Conservation (phyloP, 345 rosid genomes). For the Laguncularia racemosa region DNA sequence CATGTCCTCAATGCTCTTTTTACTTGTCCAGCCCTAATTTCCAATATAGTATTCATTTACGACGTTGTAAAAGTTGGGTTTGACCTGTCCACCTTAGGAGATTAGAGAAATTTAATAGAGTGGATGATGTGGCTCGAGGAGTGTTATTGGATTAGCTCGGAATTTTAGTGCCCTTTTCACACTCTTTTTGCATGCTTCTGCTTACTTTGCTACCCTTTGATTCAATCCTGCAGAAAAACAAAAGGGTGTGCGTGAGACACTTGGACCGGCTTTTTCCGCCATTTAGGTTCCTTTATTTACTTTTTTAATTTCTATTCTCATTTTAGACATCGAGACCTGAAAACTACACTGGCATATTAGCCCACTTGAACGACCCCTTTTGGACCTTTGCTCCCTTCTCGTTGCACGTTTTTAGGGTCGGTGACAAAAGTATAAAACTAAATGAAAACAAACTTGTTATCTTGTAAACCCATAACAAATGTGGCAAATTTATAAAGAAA, state of each 20-base stretch:
- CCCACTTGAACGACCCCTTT: conserved; percentile 1
- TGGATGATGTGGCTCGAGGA: conserved; percentile 68
- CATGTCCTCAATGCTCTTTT: conserved; percentile 27
- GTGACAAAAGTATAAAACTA: conserved; percentile 1
- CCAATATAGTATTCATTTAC: conserved; percentile 19
- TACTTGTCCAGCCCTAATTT: conserved; percentile 18
- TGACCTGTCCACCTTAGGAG: conserved; percentile 29
- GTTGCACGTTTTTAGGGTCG: conserved; percentile 23
- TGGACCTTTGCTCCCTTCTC: conserved; percentile 17
- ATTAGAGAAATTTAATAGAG: conserved; percentile 4
- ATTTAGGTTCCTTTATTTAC: too few species aligned
- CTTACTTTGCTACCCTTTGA: too few species aligned
- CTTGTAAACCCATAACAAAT: too few species aligned
- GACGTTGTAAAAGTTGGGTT: conserved; percentile 21
- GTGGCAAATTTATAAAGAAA: too few species aligned
- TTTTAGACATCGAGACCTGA: conserved; percentile 30
- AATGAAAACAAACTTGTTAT: too few species aligned
- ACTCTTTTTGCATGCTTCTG: too few species aligned
- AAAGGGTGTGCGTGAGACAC: too few species aligned
- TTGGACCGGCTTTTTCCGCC: too few species aligned
- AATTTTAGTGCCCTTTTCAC: conserved; percentile 1
- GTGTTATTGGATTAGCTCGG: conserved; percentile 22
- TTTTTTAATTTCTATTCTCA: too few species aligned
- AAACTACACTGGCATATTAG: not conserved
- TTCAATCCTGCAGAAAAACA: not conserved